Conservation (phyloP, 2,329 filamentous ascomycete genomes). For the Triangularia setosa region DNA sequence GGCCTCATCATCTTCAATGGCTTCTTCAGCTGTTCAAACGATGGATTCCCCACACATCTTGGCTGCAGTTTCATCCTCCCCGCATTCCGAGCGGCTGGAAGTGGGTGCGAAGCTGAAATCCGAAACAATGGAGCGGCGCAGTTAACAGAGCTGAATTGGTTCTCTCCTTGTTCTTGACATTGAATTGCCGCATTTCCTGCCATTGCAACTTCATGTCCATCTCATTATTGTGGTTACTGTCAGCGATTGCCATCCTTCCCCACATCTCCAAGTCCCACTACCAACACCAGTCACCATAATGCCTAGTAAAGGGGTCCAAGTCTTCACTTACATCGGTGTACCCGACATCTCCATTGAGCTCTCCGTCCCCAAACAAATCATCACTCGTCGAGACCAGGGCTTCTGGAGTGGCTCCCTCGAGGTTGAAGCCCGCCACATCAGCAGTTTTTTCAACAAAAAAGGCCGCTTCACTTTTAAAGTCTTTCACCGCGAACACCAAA, state of each 20-base stretch:
- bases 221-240: not conserved
- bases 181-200: not conserved
- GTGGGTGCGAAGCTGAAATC: not conserved
- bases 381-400: slow-evolving; percentile 31
- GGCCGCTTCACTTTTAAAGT: slow-evolving; percentile 43
- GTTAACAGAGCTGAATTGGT: not conserved
- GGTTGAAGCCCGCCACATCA: slow-evolving; percentile 42
- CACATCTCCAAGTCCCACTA: not conserved
- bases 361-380: slow-evolving; percentile 38
- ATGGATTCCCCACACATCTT: not conserved
- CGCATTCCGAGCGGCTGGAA: not conserved
- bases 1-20: not conserved
- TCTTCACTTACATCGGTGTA: slow-evolving; percentile 38
- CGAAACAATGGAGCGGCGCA: not conserved
- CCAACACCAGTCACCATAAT: slow-evolving; percentile 28
- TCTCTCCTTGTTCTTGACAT: not conserved
- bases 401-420: slow-evolving; percentile 41
- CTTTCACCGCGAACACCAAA: slow-evolving; percentile 35
- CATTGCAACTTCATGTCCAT: not conserved
- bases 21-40: not conserved
- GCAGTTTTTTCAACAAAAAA: slow-evolving; percentile 39
- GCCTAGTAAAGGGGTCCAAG: slow-evolving; percentile 40
- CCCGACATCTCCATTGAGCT: slow-evolving; percentile 41
- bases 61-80: not conserved
- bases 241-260: not conserved